Evolutionary conservation across 371 early-diverging fungal species (phyloP).

Genomic region (Rhizopus arrhizus): DNA sequence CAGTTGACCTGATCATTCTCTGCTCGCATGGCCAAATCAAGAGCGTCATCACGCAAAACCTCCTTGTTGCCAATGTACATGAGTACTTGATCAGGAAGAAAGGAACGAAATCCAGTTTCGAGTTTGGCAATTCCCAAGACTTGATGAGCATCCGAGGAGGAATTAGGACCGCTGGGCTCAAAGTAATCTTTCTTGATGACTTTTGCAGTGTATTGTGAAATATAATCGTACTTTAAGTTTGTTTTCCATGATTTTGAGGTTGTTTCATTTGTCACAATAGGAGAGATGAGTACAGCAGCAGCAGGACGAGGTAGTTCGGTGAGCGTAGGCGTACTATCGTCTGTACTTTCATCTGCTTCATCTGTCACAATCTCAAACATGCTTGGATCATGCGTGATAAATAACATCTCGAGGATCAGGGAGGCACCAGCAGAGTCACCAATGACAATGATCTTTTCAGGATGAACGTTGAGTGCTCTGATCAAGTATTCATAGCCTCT

Average conservation of each 20-base stretch:
- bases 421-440: constrained; percentile 52
- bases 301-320: constrained; percentile 53
- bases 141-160: constrained; percentile 28
- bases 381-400: constrained; percentile 52
- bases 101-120: constrained; percentile 44
- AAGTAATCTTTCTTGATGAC: constrained; percentile 53
- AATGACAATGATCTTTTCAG: constrained; percentile 37
- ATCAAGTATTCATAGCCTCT: constrained; percentile 47
- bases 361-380: constrained; percentile 52
- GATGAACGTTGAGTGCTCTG: constrained; percentile 27
- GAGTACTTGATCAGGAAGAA: constrained; percentile 39
- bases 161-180: constrained; percentile 28
- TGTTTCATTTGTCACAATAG: constrained; percentile 51
- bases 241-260: constrained; percentile 44
- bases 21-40: constrained; percentile 44
- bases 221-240: constrained; percentile 50
- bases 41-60: constrained; percentile 48
- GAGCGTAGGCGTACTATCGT: constrained; percentile 9
- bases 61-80: constrained; percentile 51
- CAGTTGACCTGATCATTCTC: constrained; percentile 46
- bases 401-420: constrained; percentile 46
- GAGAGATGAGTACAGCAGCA: constrained; percentile 42
- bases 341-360: constrained; percentile 16
- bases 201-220: constrained; percentile 51
- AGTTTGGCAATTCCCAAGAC: constrained; percentile 47